Conservation (phyloP, 2,329 filamentous ascomycete species). For the Alternaria rosae region DNA sequence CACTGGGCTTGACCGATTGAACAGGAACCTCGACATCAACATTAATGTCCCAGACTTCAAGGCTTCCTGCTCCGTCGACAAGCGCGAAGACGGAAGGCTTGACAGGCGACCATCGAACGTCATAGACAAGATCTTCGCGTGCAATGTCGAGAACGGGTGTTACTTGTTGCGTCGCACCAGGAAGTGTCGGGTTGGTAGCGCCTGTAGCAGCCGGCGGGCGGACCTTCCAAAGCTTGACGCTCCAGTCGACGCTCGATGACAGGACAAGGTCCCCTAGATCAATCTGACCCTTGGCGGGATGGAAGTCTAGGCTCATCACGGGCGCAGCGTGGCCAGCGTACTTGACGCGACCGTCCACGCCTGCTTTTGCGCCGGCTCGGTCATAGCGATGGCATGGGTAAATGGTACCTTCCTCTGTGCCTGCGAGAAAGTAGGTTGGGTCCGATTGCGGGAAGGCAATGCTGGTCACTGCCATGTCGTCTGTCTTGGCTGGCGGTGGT, state of each 20-base stretch:
- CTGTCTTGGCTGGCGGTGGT: conserved; percentile 79
- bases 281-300: conserved; percentile 88
- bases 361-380: conserved; percentile 94
- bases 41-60: conserved; percentile 96
- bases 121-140: conserved; percentile 95
- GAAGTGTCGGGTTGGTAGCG: conserved; percentile 52
- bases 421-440: conserved; percentile 96
- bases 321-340: conserved; percentile 93
- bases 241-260: conserved; percentile 94
- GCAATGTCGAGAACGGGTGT: conserved; percentile 86
- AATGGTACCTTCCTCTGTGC: conserved; percentile 95
- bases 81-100: conserved; percentile 94
- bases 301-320: conserved; percentile 95
- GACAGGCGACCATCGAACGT: conserved; percentile 92
- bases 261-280: conserved; percentile 94
- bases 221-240: conserved; percentile 95
- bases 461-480: conserved; percentile 93
- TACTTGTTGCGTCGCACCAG: conserved; percentile 59
- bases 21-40: conserved; percentile 92
- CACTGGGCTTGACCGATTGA: conserved; percentile 77
- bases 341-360: conserved; percentile 85
- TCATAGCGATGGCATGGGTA: conserved; percentile 98
- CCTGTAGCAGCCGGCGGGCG: conserved; percentile 77
- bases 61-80: conserved; percentile 88
- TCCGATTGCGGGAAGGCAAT: conserved; percentile 95